phyloP scores from a whole-genome alignment of 2,329 filamentous ascomycete genomes.

The Talaromyces islandicus region DNA sequence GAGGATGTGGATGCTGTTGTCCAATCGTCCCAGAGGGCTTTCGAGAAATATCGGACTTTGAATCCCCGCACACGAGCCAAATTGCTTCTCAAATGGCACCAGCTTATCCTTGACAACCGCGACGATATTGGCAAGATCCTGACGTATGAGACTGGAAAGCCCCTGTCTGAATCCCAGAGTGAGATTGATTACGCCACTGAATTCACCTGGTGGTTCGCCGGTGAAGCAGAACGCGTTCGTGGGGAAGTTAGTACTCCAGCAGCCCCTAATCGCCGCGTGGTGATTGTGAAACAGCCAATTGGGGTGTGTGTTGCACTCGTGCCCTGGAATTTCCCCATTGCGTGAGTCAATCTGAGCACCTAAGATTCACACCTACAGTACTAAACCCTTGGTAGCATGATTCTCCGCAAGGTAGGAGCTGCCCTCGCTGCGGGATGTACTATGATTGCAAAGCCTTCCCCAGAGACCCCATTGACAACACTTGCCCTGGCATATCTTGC shows the following conservation, averaged over 20 bases:
- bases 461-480: constrained; percentile 58
- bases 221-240: constrained; percentile 56
- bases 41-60: constrained; percentile 53
- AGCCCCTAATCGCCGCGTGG: constrained; percentile 54
- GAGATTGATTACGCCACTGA: constrained; percentile 52
- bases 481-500: constrained; percentile 49
- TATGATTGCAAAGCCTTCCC: constrained; percentile 67
- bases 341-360: no score
- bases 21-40: constrained; percentile 54
- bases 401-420: constrained; percentile 61
- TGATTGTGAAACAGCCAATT: constrained; percentile 70
- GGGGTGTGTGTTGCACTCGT: constrained; percentile 64
- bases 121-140: constrained; percentile 59
- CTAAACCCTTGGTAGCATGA: no score
- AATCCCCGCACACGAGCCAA: constrained; percentile 58
- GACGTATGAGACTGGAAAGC: constrained; percentile 58
- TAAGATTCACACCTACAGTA: no score
- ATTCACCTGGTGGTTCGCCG: constrained; percentile 55
- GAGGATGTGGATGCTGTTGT: constrained; percentile 57
- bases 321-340: constrained; percentile 68
- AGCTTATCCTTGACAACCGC: constrained; percentile 55
- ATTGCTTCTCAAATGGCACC: constrained; percentile 60
- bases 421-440: constrained; percentile 67
- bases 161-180: constrained; percentile 47
- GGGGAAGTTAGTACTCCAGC: constrained; percentile 45